These are phyloP conservation scores for Polytrichum formosum DNA, from an alignment of 225 moss, liverwort and hornwort genomes.

Conservation along the genomic window DNA sequence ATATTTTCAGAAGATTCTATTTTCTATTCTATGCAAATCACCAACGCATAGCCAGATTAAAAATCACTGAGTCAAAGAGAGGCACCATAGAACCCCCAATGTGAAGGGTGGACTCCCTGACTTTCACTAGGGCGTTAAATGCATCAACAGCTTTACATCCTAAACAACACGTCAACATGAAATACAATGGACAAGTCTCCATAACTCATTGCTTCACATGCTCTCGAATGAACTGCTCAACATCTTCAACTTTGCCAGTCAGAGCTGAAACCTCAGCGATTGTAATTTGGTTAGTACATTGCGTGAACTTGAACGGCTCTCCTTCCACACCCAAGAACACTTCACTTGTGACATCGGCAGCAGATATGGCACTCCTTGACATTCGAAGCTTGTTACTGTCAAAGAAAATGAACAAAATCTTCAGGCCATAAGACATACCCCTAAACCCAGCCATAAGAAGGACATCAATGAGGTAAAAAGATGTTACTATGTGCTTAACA, in stretches of 20 bases:
- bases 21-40: too few species aligned
- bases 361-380: constrained; percentile 63
- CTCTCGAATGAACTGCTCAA: constrained; percentile 83
- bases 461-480: background rate
- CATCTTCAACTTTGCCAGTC: constrained; percentile 53
- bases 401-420: too few species aligned
- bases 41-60: too few species aligned
- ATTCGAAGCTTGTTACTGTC: constrained; percentile 82
- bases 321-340: constrained; percentile 73
- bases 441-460: too few species aligned
- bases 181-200: constrained; percentile 4
- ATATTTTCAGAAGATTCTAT: too few species aligned
- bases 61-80: constrained; percentile 44
- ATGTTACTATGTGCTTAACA: background rate
- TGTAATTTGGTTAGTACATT: constrained; percentile 73
- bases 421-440: background rate
- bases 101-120: constrained; percentile 31
- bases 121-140: constrained; percentile 17
- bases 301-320: constrained; percentile 64
- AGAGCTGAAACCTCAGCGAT: constrained; percentile 67
- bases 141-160: constrained; percentile 23
- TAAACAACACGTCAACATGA: constrained; percentile 16
- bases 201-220: constrained; percentile 54
- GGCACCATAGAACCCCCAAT: constrained; percentile 27
- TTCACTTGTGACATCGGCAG: constrained; percentile 83